Conservation (phyloP, 768 basidiomycete species). For the Ramaria sp. region DNA sequence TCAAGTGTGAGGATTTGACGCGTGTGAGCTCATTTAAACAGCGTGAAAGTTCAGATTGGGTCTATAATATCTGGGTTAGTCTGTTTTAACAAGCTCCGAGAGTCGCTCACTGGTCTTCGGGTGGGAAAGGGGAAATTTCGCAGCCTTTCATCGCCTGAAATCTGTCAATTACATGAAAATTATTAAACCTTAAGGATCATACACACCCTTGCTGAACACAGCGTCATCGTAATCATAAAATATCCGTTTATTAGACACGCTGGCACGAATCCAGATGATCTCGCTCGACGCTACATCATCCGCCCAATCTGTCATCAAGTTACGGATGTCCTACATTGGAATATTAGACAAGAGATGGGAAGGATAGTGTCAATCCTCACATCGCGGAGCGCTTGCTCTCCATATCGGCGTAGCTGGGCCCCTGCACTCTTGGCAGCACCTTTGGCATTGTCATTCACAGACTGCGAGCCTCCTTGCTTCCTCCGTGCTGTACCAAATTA, state of each 20-base stretch:
- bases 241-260: conserved; percentile 73
- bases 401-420: conserved; percentile 86
- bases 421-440: conserved; percentile 90
- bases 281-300: conserved; percentile 84
- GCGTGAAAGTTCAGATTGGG: conserved; percentile 79
- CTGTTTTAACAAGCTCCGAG: neutral
- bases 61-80: conserved; percentile 33
- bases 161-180: neutral
- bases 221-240: conserved; percentile 87
- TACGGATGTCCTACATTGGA: conserved; percentile 67
- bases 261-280: conserved; percentile 86
- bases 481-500: conserved; percentile 57
- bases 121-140: conserved; percentile 95
- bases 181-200: neutral
- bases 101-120: conserved; percentile 73
- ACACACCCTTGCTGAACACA: conserved; percentile 50
- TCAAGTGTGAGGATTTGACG: conserved; percentile 77
- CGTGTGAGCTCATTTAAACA: conserved; percentile 80
- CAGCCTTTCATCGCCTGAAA: conserved; percentile 56
- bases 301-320: conserved; percentile 72
- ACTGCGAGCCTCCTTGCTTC: conserved; percentile 96
- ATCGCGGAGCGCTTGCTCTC: conserved; percentile 86
- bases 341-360: neutral
- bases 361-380: conserved; percentile 32
- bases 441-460: conserved; percentile 85